These are phyloP conservation scores for Naganishia liquefaciens DNA, from an alignment of 1,284 basidiomycete genomes.

Conservation along the genomic window DNA sequence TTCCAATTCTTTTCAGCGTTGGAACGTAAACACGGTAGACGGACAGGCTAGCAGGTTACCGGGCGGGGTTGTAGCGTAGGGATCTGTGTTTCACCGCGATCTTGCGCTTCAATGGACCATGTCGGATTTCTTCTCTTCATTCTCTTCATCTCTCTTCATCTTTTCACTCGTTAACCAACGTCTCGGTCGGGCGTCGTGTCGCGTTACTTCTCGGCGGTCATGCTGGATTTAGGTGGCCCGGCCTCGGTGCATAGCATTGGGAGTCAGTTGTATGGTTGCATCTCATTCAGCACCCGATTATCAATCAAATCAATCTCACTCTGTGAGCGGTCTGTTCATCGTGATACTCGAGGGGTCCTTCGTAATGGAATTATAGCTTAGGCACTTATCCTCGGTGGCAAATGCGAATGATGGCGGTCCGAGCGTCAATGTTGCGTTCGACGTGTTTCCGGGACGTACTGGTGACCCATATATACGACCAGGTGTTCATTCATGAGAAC, in stretches of 20 bases:
- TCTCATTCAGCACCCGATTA: conserved; percentile 19
- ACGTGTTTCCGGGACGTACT: too few relatives aligned
- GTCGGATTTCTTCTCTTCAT: too few relatives aligned
- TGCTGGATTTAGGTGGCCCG: neutral
- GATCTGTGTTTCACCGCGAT: neutral
- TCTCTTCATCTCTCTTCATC: neutral
- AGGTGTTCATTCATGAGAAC: too few relatives aligned
- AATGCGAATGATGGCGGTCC: too few relatives aligned
- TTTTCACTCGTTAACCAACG: conserved; percentile 6
- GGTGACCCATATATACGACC: too few relatives aligned
- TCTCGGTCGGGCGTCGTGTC: neutral
- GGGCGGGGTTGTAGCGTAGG: conserved; percentile 15
- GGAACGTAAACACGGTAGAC: conserved; percentile 3
- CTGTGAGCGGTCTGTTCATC: too few relatives aligned
- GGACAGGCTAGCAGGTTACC: neutral
- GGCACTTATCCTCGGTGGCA: too few relatives aligned
- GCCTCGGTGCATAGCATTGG: conserved; percentile 12
- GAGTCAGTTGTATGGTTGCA: conserved; percentile 23
- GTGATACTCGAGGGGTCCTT: too few relatives aligned
- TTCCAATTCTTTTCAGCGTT: conserved; percentile 4
- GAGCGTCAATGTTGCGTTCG: too few relatives aligned
- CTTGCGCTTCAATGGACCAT: conserved; percentile 7
- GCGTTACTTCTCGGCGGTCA: neutral
- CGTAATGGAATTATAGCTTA: too few relatives aligned
- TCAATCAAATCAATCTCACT: conserved; percentile 20